Evolutionary conservation across 192 early-diverging fungal species (phyloP).

Genomic region (Entophlyctis helioformis): DNA sequence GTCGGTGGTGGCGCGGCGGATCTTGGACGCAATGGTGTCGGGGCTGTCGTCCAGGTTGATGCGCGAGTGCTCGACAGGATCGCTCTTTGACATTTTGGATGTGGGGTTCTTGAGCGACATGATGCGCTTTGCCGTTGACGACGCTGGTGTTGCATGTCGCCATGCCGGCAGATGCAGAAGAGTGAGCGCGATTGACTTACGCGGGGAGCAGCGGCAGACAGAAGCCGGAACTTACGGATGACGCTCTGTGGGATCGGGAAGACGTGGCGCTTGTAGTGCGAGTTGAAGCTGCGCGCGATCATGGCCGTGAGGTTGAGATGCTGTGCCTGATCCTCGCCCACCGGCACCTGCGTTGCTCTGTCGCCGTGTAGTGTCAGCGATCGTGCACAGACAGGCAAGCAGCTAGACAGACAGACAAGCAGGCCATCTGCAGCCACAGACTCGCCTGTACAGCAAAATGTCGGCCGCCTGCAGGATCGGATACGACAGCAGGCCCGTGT

Average conservation of each 20-base stretch:
- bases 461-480: constrained; percentile 89
- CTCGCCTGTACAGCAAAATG: constrained; percentile 73
- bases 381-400: not conserved
- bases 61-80: constrained; percentile 52
- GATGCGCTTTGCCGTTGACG: constrained; percentile 50
- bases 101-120: constrained; percentile 73
- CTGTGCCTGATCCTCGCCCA: constrained; percentile 88
- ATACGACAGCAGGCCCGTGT: constrained; percentile 76
- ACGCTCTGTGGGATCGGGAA: constrained; percentile 60
- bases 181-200: too few relatives aligned
- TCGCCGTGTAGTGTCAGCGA: not conserved
- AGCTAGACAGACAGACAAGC: not conserved
- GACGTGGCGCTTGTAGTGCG: constrained; percentile 38
- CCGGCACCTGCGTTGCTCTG: constrained; percentile 70
- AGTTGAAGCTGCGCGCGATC: constrained; percentile 66
- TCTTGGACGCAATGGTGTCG: constrained; percentile 48
- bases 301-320: constrained; percentile 83
- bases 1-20: constrained; percentile 64
- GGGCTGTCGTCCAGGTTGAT: constrained; percentile 70
- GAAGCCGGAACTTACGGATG: constrained; percentile 38
- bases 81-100: constrained; percentile 84
- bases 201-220: too few relatives aligned
- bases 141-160: constrained; percentile 7
- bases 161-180: too few relatives aligned
- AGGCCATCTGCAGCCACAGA: not conserved